Evolutionary conservation across 805 yeast genomes (phyloP).

Genomic region (Barnettozyma vustinii): DNA sequence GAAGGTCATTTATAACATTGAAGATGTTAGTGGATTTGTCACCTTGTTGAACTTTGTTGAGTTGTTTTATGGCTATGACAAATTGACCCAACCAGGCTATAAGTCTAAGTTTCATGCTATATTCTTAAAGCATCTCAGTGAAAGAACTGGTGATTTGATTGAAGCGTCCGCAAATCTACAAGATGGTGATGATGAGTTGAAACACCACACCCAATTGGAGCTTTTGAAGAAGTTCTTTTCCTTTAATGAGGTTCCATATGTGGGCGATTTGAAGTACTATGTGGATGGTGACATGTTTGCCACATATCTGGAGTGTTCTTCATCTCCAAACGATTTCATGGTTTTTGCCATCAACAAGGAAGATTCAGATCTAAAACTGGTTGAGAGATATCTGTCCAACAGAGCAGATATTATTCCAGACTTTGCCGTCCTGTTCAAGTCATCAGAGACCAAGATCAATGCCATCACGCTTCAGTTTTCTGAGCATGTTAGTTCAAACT

Average conservation of each 20-base stretch:
- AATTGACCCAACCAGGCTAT: conserved; percentile 21
- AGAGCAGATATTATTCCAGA: conserved; percentile 7
- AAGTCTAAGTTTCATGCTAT: conserved; percentile 40
- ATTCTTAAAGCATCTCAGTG: conserved; percentile 54
- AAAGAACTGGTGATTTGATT: conserved; percentile 63
- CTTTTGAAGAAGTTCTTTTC: conserved; percentile 32
- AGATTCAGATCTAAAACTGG: conserved; percentile 6
- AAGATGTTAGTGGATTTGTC: conserved; percentile 20
- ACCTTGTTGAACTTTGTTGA: conserved; percentile 21
- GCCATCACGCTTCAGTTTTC: conserved; percentile 4
- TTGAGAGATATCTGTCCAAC: conserved; percentile 1
- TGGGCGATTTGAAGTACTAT: conserved; percentile 69
- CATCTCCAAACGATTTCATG: conserved; percentile 20
- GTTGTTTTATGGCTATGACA: conserved; percentile 24
- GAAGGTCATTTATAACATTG: conserved; percentile 21
- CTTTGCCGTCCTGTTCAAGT: conserved; percentile 9
- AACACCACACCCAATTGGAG: conserved; percentile 27
- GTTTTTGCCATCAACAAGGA: conserved; percentile 16
- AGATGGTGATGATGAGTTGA: conserved; percentile 9
- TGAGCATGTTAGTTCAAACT: conserved; percentile 1
- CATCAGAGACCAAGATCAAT: conserved; percentile 3
- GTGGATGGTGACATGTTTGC: conserved; percentile 64
- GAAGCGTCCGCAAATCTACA: conserved; percentile 49
- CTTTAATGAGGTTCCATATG: conserved; percentile 45
- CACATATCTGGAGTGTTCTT: conserved; percentile 76